A percentile compares a stretch with the other conserved stretches of the same genome.
Conservation (phyloP, 139 green algal genomes). For the Chlorella vulgaris region DNA sequence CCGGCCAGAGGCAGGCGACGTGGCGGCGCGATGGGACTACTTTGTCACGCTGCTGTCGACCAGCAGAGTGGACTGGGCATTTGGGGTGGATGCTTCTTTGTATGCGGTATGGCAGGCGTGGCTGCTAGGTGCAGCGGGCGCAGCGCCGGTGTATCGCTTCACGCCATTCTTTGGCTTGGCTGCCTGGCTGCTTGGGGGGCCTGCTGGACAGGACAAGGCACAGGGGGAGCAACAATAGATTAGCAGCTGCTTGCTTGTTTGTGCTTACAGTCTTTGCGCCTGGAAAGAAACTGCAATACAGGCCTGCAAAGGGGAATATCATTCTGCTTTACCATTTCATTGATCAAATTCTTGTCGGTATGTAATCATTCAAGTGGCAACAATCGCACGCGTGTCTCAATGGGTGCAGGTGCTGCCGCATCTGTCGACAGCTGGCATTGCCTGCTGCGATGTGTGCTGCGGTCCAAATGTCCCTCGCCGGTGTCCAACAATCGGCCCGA, state of each 20-base stretch:
- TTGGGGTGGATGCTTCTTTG: constrained; percentile 74
- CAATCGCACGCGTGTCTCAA: too few species aligned
- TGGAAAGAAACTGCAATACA: too few species aligned
- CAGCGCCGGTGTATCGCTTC: constrained; percentile 52
- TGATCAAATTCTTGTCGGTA: too few species aligned
- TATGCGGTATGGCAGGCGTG: constrained; percentile 81
- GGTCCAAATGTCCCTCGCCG: too few species aligned
- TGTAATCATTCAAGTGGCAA: background rate
- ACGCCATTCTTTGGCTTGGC: constrained; percentile 83
- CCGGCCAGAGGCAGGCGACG: constrained; percentile 73
- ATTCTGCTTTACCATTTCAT: too few species aligned
- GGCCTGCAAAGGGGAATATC: too few species aligned
- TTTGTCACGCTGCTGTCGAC: constrained; percentile 39
- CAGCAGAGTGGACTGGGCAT: constrained; percentile 83
- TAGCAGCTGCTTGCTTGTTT: too few species aligned
- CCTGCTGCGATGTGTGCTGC: background rate
- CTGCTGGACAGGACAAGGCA: background rate
- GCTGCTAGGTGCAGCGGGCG: constrained; percentile 59
- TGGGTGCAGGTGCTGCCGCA: too few species aligned
- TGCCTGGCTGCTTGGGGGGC: constrained; percentile 57
- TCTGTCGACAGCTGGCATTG: background rate
- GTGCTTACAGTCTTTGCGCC: too few species aligned
- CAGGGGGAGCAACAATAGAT: background rate
- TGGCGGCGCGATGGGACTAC: constrained; percentile 58
- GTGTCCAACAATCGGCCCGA: too few species aligned